Conservation (phyloP, 2,329 filamentous ascomycete genomes). For the Orbilia oligospora region DNA sequence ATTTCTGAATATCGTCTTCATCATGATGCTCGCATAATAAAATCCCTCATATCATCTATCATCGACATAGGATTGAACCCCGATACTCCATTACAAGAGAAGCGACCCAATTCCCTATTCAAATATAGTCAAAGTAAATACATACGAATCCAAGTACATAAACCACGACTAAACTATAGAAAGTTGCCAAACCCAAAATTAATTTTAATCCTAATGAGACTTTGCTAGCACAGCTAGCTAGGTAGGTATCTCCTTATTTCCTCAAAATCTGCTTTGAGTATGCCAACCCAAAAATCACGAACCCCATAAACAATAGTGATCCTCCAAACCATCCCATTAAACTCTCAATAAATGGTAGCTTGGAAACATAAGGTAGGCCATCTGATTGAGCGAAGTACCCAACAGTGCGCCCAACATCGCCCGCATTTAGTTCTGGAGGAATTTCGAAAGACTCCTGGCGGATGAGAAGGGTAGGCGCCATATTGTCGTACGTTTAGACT, state of each 20-base stretch:
- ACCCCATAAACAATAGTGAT: conserved; percentile 38
- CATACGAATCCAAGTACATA: no score
- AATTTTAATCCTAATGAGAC: no score
- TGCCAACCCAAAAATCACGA: conserved; percentile 35
- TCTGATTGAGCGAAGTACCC: conserved; percentile 18
- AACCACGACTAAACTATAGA: no score
- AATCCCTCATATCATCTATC: not conserved
- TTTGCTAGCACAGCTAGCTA: no score
- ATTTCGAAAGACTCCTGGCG: not conserved
- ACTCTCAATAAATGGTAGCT: conserved; percentile 27
- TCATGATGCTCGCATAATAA: not conserved
- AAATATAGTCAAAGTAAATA: no score
- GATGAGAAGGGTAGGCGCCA: not conserved
- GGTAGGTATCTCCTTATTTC: not conserved
- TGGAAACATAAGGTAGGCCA: conserved; percentile 31
- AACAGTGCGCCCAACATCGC: conserved; percentile 7
- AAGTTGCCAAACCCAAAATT: no score
- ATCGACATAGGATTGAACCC: not conserved
- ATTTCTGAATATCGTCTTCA: not conserved
- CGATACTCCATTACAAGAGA: no score
- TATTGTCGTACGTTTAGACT: not conserved
- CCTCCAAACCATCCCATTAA: conserved; percentile 21
- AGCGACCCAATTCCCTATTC: no score
- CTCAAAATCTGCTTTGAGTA: conserved; percentile 45
- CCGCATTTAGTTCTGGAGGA: conserved; percentile 9